Percentiles rank a stretch among this genome's conserved stretches.
These are phyloP conservation scores for Ophiostoma ips DNA, from an alignment of 2,329 filamentous ascomycete genomes.

Conservation along the genomic window DNA sequence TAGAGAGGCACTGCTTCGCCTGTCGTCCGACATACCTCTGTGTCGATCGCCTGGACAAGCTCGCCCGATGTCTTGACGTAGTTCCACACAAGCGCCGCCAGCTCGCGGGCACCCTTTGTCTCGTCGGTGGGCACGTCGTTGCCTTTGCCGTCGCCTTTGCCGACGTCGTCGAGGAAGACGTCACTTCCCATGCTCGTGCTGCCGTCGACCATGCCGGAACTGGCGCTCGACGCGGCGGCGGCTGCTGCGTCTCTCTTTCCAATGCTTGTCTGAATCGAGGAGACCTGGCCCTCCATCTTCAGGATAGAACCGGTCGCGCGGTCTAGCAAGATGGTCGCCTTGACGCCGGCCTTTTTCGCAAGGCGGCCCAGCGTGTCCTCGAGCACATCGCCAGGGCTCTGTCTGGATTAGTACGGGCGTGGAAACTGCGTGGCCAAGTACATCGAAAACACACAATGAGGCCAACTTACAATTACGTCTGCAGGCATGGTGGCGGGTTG, in stretches of 20 bases:
- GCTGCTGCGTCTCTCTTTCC: slow-evolving; percentile 10
- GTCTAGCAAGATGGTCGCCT: slow-evolving; percentile 63
- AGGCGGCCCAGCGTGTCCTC: slow-evolving; percentile 54
- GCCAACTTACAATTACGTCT: slow-evolving; percentile 10
- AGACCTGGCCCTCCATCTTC: slow-evolving; percentile 57
- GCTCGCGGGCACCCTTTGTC: slow-evolving; percentile 48
- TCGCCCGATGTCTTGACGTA: slow-evolving; percentile 57
- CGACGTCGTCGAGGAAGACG: slow-evolving; percentile 29
- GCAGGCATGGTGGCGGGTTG: slow-evolving; percentile 8
- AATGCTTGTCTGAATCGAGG: slow-evolving; percentile 36
- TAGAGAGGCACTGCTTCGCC: background rate
- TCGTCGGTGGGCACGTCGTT: slow-evolving; percentile 11
- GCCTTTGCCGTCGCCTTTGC: slow-evolving; percentile 10
- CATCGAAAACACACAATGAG: background rate
- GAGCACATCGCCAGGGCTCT: slow-evolving; percentile 29
- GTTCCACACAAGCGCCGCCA: slow-evolving; percentile 62
- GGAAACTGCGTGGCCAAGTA: background rate
- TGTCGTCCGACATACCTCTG: slow-evolving; percentile 38
- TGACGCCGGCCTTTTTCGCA: slow-evolving; percentile 65
- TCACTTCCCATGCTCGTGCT: background rate
- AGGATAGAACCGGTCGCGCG: slow-evolving; percentile 59
- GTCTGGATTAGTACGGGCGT: background rate
- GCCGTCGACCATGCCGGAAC: background rate
- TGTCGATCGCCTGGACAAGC: slow-evolving; percentile 59
- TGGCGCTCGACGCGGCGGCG: background rate